Percentiles rank a stretch among this genome's conserved stretches.
Conservation (phyloP, 1,139 yeast genomes). For the Pichia cactophila region DNA sequence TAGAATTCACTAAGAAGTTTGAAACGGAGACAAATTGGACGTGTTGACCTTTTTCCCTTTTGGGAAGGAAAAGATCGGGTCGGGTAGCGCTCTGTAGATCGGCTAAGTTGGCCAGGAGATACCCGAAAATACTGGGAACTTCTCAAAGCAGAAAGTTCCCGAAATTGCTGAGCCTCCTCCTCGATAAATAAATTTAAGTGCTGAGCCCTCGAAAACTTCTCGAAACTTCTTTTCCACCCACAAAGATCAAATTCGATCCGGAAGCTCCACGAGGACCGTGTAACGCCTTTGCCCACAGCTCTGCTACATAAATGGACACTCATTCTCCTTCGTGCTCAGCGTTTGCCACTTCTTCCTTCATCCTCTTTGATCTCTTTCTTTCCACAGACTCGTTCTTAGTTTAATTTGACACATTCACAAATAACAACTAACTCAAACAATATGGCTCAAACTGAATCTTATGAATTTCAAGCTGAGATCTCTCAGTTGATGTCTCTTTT, state of each 20-base stretch:
- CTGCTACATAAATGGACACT: neutral
- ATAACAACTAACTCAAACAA: neutral
- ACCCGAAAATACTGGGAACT: too few species aligned
- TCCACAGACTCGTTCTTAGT: neutral
- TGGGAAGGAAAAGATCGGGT: neutral
- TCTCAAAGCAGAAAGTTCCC: neutral
- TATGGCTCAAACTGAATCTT: conserved; percentile 68
- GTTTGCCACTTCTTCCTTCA: neutral
- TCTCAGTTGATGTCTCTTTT: conserved; percentile 99
- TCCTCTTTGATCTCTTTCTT: neutral
- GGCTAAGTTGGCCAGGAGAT: neutral
- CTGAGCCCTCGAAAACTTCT: neutral
- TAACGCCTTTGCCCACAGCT: neutral
- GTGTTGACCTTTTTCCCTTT: neutral
- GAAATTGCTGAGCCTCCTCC: neutral
- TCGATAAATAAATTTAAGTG: neutral
- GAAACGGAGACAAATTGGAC: neutral
- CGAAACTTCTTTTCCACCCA: neutral
- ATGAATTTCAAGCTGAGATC: conserved; percentile 99
- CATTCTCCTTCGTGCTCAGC: neutral
- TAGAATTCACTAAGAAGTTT: too few species aligned
- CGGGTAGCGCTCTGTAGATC: neutral
- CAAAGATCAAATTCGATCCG: neutral
- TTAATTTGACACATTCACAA: neutral
- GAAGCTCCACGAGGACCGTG: neutral